These are phyloP conservation scores for Fusarium agapanthi DNA, from an alignment of 2,329 filamentous ascomycete genomes.

Conservation along the genomic window DNA sequence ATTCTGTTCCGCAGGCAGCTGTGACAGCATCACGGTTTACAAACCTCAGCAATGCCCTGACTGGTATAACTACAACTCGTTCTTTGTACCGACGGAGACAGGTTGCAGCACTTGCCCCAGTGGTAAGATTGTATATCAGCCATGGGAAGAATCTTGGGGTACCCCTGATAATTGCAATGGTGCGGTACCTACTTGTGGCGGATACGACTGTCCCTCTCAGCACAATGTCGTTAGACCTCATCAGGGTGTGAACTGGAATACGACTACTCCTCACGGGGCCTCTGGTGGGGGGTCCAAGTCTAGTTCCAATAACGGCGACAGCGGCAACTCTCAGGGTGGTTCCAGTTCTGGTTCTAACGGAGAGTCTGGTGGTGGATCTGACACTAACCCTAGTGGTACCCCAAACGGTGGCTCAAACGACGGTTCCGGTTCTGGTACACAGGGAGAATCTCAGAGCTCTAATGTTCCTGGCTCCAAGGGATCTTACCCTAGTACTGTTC, in stretches of 20 bases:
- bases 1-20: constrained; percentile 16
- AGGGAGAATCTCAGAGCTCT: too few species aligned
- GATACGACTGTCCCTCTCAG: neutral
- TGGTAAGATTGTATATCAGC: constrained; percentile 30
- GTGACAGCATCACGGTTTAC: constrained; percentile 28
- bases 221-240: neutral
- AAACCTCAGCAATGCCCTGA: constrained; percentile 29
- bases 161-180: constrained; percentile 1
- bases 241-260: neutral
- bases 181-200: neutral
- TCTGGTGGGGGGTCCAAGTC: too few species aligned
- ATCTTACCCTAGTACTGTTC: neutral
- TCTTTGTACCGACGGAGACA: constrained; percentile 3
- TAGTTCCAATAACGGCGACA: too few species aligned
- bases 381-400: too few species aligned
- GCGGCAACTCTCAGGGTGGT: neutral
- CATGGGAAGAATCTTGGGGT: constrained; percentile 18
- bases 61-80: constrained; percentile 9
- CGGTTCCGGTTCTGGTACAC: too few species aligned
- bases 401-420: neutral
- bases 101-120: neutral
- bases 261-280: neutral
- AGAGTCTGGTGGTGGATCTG: too few species aligned
- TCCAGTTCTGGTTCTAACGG: neutral
- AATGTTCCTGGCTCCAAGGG: too few species aligned